Evolutionary conservation across 2,329 filamentous ascomycete species (phyloP).

Genomic region (Penicillium sp.): DNA sequence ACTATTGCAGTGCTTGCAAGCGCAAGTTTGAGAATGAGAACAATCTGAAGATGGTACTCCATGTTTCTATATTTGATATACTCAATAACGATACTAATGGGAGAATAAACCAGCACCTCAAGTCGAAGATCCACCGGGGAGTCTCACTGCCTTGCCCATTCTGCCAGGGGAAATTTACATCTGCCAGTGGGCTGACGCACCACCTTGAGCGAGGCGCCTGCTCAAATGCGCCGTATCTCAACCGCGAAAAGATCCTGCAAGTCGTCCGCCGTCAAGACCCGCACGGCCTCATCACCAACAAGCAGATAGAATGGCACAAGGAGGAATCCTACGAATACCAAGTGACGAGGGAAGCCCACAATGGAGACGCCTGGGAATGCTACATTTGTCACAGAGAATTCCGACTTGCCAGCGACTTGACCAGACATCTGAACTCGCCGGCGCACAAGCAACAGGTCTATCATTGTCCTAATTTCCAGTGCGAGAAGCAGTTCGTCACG

Average conservation of each 20-base stretch:
- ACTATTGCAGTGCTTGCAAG: conserved; percentile 30
- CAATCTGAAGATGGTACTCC: conserved; percentile 26
- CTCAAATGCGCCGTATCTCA: conserved; percentile 40
- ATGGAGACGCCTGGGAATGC: conserved; percentile 49
- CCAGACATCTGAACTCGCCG: conserved; percentile 54
- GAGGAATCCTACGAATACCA: conserved; percentile 27
- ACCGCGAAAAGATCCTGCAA: conserved; percentile 48
- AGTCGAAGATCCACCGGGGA: conserved; percentile 50
- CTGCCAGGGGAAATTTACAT: conserved; percentile 45
- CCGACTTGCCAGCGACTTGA: conserved; percentile 31
- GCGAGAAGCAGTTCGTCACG: conserved; percentile 34
- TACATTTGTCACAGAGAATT: conserved; percentile 53
- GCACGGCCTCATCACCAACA: conserved; percentile 48
- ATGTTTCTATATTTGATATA: not conserved
- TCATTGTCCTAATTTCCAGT: conserved; percentile 41
- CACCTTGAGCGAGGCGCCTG: conserved; percentile 58
- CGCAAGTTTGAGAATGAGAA: conserved; percentile 30
- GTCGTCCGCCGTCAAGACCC: conserved; percentile 47
- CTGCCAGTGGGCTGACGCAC: conserved; percentile 52
- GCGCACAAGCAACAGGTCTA: conserved; percentile 48
- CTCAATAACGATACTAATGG: not conserved
- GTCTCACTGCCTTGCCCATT: conserved; percentile 51
- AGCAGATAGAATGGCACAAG: conserved; percentile 46
- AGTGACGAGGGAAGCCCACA: conserved; percentile 43
- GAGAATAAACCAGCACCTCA: conserved; percentile 48